A percentile compares a stretch with the other conserved stretches of the same genome.
phyloP scores from a whole-genome alignment of 2,329 filamentous ascomycete species.

The Pyrenochaeta sp. region DNA sequence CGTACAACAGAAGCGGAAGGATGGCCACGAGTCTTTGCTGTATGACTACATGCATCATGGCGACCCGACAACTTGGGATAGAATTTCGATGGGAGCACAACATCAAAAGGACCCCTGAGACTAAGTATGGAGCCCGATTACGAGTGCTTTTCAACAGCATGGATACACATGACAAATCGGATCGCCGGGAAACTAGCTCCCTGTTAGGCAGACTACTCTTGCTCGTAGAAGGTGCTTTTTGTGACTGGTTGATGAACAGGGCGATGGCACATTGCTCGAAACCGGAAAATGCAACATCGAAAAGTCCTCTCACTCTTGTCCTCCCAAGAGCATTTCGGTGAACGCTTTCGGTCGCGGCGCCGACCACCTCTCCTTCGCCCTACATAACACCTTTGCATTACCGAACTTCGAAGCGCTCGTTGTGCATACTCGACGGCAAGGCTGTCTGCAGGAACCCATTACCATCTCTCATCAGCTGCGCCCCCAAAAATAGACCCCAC shows the following conservation, averaged over 20 bases:
- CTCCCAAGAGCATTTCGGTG: neutral
- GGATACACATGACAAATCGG: constrained; percentile 1
- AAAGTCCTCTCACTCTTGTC: neutral
- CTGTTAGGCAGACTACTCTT: constrained; percentile 4
- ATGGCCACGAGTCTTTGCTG: constrained; percentile 27
- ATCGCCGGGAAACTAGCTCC: neutral
- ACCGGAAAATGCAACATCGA: neutral
- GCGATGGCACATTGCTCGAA: constrained; percentile 1
- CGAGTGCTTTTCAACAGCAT: constrained; percentile 20
- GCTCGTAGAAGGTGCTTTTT: neutral
- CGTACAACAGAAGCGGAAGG: constrained; percentile 23
- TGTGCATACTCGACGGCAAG: constrained; percentile 12
- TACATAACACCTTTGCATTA: neutral
- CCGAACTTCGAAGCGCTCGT: constrained; percentile 11
- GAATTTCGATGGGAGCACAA: constrained; percentile 11
- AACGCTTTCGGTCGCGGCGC: neutral
- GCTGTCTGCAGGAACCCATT: constrained; percentile 17
- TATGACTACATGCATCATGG: constrained; percentile 10
- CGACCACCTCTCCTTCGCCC: neutral
- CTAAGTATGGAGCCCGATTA: constrained; percentile 16
- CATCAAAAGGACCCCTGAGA: constrained; percentile 15
- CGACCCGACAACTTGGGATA: constrained; percentile 24
- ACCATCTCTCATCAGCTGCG: constrained; percentile 10
- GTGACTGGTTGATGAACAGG: neutral
- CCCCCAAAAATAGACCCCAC: constrained; percentile 40